phyloP scores from a whole-genome alignment of 2,329 filamentous ascomycete genomes.

The Ophiocordyceps camponoti-leonardi region DNA sequence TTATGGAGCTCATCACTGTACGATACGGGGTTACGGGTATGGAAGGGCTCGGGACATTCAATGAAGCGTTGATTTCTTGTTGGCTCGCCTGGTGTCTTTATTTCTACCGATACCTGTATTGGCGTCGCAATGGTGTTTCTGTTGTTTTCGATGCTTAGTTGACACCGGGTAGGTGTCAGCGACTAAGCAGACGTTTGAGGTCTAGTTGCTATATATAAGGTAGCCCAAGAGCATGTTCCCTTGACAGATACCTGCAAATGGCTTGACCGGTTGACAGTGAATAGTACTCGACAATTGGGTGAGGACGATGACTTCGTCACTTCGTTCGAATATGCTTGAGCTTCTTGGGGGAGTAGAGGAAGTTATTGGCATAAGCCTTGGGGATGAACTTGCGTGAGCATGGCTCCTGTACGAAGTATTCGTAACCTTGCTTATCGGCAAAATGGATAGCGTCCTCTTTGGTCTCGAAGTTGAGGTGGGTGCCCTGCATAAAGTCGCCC shows the following conservation, averaged over 20 bases:
- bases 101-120: neutral
- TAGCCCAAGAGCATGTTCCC: no score
- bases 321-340: constrained; percentile 77
- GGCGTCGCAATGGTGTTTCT: neutral
- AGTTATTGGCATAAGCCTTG: constrained; percentile 97
- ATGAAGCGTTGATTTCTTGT: neutral
- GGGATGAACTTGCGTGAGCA: constrained; percentile 71
- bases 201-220: no score
- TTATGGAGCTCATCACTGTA: neutral
- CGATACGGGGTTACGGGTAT: neutral
- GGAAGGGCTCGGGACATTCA: no score
- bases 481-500: constrained; percentile 88
- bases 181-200: no score
- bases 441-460: constrained; percentile 94
- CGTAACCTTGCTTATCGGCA: constrained; percentile 96
- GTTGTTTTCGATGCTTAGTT: neutral
- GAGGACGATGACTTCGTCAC: constrained; percentile 23
- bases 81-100: neutral
- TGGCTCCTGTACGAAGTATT: constrained; percentile 97
- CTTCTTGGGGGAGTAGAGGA: constrained; percentile 69
- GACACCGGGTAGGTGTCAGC: neutral
- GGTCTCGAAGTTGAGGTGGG: constrained; percentile 70
- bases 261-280: no score
- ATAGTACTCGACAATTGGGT: neutral
- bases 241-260: no score